Evolutionary conservation across 768 basidiomycete genomes (phyloP).

Genomic region (Panus rudis): DNA sequence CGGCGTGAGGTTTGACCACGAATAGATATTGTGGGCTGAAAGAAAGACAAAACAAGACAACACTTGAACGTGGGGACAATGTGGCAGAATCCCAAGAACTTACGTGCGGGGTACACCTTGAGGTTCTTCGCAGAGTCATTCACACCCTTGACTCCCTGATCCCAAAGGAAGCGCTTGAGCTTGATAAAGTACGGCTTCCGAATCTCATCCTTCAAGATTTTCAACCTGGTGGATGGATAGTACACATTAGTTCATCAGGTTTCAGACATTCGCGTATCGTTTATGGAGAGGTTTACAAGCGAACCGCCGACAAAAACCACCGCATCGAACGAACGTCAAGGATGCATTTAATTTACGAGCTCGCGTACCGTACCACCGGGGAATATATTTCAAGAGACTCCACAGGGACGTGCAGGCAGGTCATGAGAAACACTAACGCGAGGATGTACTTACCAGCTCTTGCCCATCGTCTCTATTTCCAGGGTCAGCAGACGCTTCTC

Average conservation of each 20-base stretch:
- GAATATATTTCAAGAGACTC: neutral
- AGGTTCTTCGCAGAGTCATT: constrained; percentile 37
- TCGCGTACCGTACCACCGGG: too few species aligned
- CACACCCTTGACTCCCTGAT: constrained; percentile 51
- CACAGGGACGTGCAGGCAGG: neutral
- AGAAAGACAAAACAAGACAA: neutral
- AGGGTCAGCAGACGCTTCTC: constrained; percentile 52
- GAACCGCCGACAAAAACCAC: neutral
- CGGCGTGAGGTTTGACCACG: constrained; percentile 82
- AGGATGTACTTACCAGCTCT: constrained; percentile 48
- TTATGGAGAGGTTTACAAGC: too few species aligned
- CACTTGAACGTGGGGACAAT: neutral
- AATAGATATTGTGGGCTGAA: constrained; percentile 76
- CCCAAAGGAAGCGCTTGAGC: constrained; percentile 63
- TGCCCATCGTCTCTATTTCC: constrained; percentile 68
- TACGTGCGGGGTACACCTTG: constrained; percentile 77
- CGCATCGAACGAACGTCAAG: neutral
- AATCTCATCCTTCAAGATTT: constrained; percentile 67
- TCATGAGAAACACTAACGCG: neutral
- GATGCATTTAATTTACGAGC: neutral
- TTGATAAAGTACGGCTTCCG: constrained; percentile 70
- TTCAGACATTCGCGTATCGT: neutral
- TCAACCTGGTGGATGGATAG: constrained; percentile 46
- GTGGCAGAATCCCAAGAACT: constrained; percentile 20
- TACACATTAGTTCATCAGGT: neutral